Base-by-base conservation (phyloP, 169 alveolate genomes). In the Cryptosporidium tyzzeri region DNA sequence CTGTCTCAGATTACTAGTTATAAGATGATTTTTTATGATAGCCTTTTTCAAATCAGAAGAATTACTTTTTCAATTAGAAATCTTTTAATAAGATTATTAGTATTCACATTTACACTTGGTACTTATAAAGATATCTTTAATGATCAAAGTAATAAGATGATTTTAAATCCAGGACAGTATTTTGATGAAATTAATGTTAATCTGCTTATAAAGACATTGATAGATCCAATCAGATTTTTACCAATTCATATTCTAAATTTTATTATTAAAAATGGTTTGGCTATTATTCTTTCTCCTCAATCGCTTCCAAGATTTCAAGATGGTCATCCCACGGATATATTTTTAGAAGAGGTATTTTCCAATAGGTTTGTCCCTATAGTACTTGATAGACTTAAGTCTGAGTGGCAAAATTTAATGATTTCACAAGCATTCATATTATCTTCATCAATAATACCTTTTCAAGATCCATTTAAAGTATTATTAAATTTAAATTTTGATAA, bases 371-470 rank as follows among this genome's bases (percentile, higher is more conserved):
- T 73, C 35, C 86, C 86, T 29, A 14, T 10, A 7, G n/a, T 73
- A 35, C 29, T 73, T 10, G 44, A 73, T 4, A 73, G 23, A 39
- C 41, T 73, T 39, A 59, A 39, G 10, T 35, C 33, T 37, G 86
- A 73, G 44, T 73, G 86, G 86, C 35, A 73, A 18, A 73, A 73
- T 55, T 23, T 73, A 55, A 59, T 55, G 71, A 37, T 21, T 1
- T 73, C 71, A 26, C 86, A 73, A 18, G 55, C 71, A 50, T 73
- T n/a, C 55, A 73, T 73, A 12, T 23, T 73, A 5, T 55, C 67
- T 23, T n/a, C 31, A 35, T n/a, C 29, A 3, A 18, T 0, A 35
- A 18, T n/a, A 35, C 41, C 71, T 29, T n/a, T 35, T 35, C 41
- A 31, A 33, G 84, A 70, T 50, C 84, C 84, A 45, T 44, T 50